These are phyloP conservation scores for Pseudogymnoascus sp. DNA, from an alignment of 2,329 filamentous ascomycete genomes.

Conservation along the genomic window DNA sequence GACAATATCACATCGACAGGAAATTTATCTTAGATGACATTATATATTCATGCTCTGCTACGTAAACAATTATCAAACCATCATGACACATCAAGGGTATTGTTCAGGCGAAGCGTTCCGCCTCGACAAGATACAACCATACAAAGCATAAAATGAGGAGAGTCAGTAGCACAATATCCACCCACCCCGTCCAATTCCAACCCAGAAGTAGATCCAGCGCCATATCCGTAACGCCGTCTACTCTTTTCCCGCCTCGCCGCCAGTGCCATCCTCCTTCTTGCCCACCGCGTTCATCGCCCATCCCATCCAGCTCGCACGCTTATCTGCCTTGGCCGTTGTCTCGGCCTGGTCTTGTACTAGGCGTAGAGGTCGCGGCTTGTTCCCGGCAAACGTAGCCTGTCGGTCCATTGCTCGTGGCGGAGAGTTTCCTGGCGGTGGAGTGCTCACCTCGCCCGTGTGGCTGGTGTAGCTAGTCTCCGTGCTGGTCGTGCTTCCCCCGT, in stretches of 20 bases:
- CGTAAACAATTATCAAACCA: conserved; percentile 2
- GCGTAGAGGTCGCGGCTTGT: conserved; percentile 76
- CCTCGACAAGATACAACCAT: conserved; percentile 8
- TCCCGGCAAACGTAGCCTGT: conserved; percentile 53
- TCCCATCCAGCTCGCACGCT: conserved; percentile 59
- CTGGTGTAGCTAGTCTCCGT: conserved; percentile 56
- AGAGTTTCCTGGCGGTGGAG: conserved; percentile 40
- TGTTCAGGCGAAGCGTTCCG: neutral
- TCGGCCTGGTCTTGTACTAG: conserved; percentile 74
- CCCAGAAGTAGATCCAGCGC: conserved; percentile 1
- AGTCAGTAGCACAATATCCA: conserved; percentile 8
- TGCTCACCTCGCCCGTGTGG: conserved; percentile 57
- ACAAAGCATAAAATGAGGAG: conserved; percentile 6
- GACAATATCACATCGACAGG: neutral
- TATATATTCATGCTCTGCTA: conserved; percentile 6
- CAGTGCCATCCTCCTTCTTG: conserved; percentile 24
- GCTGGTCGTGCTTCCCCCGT: conserved; percentile 32
- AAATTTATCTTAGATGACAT: neutral
- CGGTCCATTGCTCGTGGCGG: conserved; percentile 48
- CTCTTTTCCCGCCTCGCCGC: conserved; percentile 8
- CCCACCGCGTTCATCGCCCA: conserved; percentile 38
- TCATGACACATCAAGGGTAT: conserved; percentile 8
- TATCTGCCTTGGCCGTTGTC: conserved; percentile 41
- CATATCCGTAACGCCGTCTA: conserved; percentile 10
- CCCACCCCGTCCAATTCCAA: neutral